A percentile compares a stretch with the other conserved stretches of the same genome.
These are phyloP conservation scores for Corynespora cassiicola DNA, from an alignment of 2,329 filamentous ascomycete genomes.

Conservation along the genomic window DNA sequence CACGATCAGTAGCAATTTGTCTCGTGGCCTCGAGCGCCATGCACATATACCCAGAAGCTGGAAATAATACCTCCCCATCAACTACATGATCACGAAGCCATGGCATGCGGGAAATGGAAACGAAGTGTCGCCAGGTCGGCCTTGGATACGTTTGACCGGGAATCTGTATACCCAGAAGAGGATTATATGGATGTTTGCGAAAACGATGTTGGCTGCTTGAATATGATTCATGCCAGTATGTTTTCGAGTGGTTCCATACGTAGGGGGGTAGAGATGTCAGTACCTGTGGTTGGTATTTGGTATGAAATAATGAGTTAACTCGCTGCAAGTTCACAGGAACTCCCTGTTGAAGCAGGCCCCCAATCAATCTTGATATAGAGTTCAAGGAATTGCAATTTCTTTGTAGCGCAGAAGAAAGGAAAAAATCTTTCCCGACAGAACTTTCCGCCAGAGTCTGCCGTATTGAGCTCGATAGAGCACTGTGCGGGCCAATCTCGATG, in stretches of 20 bases:
- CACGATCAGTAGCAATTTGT: constrained; percentile 4
- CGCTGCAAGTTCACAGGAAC: neutral
- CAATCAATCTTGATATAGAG: no score
- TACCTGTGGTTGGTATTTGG: no score
- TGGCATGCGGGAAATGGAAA: constrained; percentile 25
- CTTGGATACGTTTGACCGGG: constrained; percentile 17
- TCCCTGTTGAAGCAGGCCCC: no score
- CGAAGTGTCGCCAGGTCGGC: constrained; percentile 28
- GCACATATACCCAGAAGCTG: constrained; percentile 17
- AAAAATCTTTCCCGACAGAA: no score
- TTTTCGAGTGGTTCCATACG: constrained; percentile 38
- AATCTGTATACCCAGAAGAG: constrained; percentile 22
- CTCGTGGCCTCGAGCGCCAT: constrained; percentile 24
- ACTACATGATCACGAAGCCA: constrained; percentile 26
- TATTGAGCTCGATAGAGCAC: no score
- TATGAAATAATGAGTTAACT: no score
- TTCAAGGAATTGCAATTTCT: no score
- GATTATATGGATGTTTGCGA: constrained; percentile 16
- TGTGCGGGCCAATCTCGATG: constrained; percentile 18
- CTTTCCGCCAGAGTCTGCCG: no score
- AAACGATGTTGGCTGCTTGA: constrained; percentile 23
- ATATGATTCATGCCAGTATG: constrained; percentile 33
- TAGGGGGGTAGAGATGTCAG: constrained; percentile 45
- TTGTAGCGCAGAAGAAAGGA: no score
- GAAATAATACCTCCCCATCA: constrained; percentile 26